Percentiles rank a stretch among this genome's conserved stretches.
phyloP scores from a whole-genome alignment of 1,139 yeast species.

The Kazachstania sp. region DNA sequence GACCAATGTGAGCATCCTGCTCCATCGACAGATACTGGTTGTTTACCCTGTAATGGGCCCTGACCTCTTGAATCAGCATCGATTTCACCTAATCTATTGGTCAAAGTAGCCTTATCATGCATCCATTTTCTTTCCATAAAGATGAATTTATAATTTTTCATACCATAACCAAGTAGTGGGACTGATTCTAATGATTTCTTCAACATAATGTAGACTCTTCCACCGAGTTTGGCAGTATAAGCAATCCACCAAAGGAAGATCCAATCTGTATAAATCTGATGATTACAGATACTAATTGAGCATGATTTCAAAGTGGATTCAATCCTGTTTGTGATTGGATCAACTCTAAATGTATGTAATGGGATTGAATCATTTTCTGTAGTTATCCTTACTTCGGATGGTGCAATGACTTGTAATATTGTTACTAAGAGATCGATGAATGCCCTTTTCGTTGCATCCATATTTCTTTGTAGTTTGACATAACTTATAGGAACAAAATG shows the following conservation, averaged over 20 bases:
- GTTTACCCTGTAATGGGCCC: constrained; percentile 46
- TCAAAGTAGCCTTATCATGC: constrained; percentile 53
- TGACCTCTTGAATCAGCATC: constrained; percentile 41
- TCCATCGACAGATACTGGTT: constrained; percentile 19
- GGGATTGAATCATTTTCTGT: constrained; percentile 25
- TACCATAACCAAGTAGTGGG: constrained; percentile 82
- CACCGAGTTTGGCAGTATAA: constrained; percentile 56
- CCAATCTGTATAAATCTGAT: constrained; percentile 96
- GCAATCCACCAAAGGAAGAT: constrained; percentile 82
- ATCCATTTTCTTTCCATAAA: constrained; percentile 79
- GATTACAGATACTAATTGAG: constrained; percentile 49
- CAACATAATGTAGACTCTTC: constrained; percentile 61
- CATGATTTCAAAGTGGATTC: constrained; percentile 17
- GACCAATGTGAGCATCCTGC: constrained; percentile 28
- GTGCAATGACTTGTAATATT: constrained; percentile 26
- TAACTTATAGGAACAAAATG: constrained; percentile 10
- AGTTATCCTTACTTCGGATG: constrained; percentile 28
- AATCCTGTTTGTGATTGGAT: constrained; percentile 16
- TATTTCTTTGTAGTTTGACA: constrained; percentile 14
- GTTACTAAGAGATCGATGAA: constrained; percentile 26
- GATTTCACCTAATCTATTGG: constrained; percentile 46
- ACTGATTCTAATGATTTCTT: constrained; percentile 67
- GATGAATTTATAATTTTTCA: constrained; percentile 70
- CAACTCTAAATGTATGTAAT: constrained; percentile 20
- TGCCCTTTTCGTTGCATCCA: constrained; percentile 24